Evolutionary conservation across 805 yeast genomes (phyloP).

Genomic region (Wickerhamomyces kurtzmanii): DNA sequence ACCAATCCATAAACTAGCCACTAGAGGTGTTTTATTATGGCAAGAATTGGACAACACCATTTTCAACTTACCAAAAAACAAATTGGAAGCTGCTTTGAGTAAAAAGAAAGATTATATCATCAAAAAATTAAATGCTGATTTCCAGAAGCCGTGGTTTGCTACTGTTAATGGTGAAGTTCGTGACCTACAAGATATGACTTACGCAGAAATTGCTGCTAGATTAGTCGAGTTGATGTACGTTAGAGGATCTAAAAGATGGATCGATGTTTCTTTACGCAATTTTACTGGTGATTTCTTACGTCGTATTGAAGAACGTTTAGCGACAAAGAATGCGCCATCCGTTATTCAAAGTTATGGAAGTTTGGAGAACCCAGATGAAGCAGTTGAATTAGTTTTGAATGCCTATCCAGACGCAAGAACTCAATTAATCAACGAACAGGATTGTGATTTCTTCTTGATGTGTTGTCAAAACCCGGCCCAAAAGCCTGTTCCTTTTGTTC

Average conservation of each 20-base stretch:
- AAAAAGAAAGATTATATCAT: constrained; percentile 85
- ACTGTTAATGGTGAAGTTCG: constrained; percentile 60
- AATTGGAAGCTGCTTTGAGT: constrained; percentile 69
- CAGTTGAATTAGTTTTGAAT: constrained; percentile 48
- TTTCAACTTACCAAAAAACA: constrained; percentile 84
- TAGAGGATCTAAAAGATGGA: constrained; percentile 72
- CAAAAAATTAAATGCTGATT: constrained; percentile 80
- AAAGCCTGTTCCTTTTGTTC: constrained; percentile 98
- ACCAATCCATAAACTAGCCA: constrained; percentile 97
- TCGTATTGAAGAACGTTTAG: constrained; percentile 95
- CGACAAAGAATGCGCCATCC: constrained; percentile 46
- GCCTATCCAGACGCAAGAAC: constrained; percentile 66
- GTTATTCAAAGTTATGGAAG: constrained; percentile 65
- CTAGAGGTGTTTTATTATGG: constrained; percentile 97
- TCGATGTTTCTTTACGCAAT: constrained; percentile 77
- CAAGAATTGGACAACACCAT: constrained; percentile 93
- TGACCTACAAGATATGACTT: constrained; percentile 93
- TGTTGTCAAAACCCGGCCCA: constrained; percentile 76
- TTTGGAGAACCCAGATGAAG: constrained; percentile 56
- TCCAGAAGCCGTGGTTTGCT: constrained; percentile 98
- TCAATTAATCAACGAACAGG: constrained; percentile 91
- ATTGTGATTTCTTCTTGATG: constrained; percentile 84
- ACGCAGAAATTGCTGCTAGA: constrained; percentile 82
- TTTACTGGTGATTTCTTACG: constrained; percentile 79
- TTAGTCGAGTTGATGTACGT: constrained; percentile 84